Conservation (phyloP, 345 rosid species). For the Zanthoxylum bungeanum region DNA sequence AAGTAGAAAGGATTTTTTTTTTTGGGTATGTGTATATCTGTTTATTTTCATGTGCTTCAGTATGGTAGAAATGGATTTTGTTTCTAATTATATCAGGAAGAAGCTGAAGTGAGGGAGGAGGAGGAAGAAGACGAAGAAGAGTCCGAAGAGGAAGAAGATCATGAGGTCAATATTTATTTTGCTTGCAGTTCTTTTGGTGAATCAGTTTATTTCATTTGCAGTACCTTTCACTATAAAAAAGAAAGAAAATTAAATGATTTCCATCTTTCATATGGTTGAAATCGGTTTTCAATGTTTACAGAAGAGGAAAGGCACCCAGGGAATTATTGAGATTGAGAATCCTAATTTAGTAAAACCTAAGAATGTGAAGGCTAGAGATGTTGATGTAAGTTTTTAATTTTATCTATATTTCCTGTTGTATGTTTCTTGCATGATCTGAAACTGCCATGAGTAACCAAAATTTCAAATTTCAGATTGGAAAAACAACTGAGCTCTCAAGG, state of each 20-base stretch:
- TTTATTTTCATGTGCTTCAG: background rate
- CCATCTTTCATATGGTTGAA: background rate
- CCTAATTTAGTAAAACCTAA: conserved; percentile 74
- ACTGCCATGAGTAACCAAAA: background rate
- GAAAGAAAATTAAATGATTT: background rate
- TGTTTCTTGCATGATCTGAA: background rate
- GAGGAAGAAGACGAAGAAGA: conserved; percentile 27
- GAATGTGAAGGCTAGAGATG: conserved; percentile 60
- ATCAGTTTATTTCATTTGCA: conserved; percentile 3
- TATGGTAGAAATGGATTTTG: background rate
- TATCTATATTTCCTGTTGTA: background rate
- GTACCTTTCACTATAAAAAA: too few relatives aligned
- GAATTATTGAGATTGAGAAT: conserved; percentile 83
- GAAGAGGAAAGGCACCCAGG: conserved; percentile 80
- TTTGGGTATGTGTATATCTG: background rate
- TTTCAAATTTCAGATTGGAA: conserved; percentile 47
- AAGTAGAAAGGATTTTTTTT: background rate
- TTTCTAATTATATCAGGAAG: conserved; percentile 28
- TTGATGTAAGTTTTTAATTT: conserved; percentile 72
- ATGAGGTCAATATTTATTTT: conserved; percentile 34
- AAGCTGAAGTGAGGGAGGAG: conserved; percentile 36
- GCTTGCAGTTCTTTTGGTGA: background rate
- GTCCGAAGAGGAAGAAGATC: conserved; percentile 49
- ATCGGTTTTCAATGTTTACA: conserved; percentile 24
- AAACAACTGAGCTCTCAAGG: conserved; percentile 91